phyloP scores from a whole-genome alignment of 495 filamentous ascomycete genomes.

The Tuber indicum region DNA sequence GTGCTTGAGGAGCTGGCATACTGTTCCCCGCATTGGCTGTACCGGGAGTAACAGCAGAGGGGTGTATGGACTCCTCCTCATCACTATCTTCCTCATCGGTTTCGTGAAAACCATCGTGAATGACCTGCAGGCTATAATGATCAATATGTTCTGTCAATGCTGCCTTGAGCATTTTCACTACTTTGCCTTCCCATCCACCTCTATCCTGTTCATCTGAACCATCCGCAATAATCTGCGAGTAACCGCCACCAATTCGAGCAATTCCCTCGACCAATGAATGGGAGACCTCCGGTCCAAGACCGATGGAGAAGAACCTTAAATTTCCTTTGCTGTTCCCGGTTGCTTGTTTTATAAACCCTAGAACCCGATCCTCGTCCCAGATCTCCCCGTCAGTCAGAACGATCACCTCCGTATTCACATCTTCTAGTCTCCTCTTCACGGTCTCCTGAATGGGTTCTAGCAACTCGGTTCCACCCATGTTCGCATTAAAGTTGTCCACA shows the following conservation, averaged over 20 bases:
- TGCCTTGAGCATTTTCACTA: slow-evolving; percentile 63
- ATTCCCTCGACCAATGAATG: slow-evolving; percentile 60
- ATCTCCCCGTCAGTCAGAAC: slow-evolving; percentile 65
- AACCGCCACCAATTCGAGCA: slow-evolving; percentile 59
- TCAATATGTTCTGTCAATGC: slow-evolving; percentile 56
- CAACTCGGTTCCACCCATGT: slow-evolving; percentile 62
- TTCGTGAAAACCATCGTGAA: slow-evolving; percentile 33
- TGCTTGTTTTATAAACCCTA: slow-evolving; percentile 44
- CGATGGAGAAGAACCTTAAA: slow-evolving; percentile 57
- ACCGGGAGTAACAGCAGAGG: background rate
- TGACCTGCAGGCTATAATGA: slow-evolving; percentile 54
- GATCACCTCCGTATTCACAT: slow-evolving; percentile 53
- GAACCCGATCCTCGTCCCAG: slow-evolving; percentile 49
- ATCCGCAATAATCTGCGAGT: slow-evolving; percentile 52
- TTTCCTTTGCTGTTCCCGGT: background rate
- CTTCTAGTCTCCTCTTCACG: slow-evolving; percentile 43
- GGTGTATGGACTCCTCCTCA: background rate
- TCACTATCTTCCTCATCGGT: slow-evolving; percentile 45
- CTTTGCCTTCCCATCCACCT: slow-evolving; percentile 53
- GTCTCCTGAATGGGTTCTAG: slow-evolving; percentile 51
- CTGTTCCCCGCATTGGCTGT: background rate
- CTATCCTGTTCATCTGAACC: slow-evolving; percentile 2
- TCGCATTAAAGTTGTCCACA: slow-evolving; percentile 47
- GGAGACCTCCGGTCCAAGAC: slow-evolving; percentile 56
- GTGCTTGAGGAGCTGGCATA: slow-evolving; percentile 15